Percentiles rank a stretch among this genome's conserved stretches.
phyloP scores from a whole-genome alignment of 1,139 yeast species.

The Pichia sp. region DNA sequence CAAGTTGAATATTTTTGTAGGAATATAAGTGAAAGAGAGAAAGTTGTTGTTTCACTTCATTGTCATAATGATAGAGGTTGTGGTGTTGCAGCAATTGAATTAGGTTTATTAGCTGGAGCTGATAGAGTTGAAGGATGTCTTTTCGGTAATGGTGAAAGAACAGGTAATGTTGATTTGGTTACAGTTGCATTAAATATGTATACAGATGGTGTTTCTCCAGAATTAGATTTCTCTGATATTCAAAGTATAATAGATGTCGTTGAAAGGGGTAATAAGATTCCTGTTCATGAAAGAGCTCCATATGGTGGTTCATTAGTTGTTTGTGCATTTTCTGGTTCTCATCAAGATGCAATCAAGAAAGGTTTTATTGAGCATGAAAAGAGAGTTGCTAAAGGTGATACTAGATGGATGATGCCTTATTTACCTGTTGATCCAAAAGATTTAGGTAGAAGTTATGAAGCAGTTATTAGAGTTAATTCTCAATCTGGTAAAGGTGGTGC shows the following conservation, averaged over 20 bases:
- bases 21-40: slow-evolving; percentile 76
- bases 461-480: slow-evolving; percentile 94
- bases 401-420: slow-evolving; percentile 81
- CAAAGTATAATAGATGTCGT: slow-evolving; percentile 76
- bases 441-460: slow-evolving; percentile 94
- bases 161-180: slow-evolving; percentile 94
- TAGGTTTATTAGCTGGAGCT: slow-evolving; percentile 92
- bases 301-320: slow-evolving; percentile 95
- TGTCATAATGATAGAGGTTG: slow-evolving; percentile 97
- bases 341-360: slow-evolving; percentile 97
- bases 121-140: slow-evolving; percentile 97
- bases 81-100: slow-evolving; percentile 95
- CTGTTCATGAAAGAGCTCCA: slow-evolving; percentile 88
- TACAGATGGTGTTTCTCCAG: slow-evolving; percentile 88
- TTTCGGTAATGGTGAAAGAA: slow-evolving; percentile 97
- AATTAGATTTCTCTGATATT: slow-evolving; percentile 81
- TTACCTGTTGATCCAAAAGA: slow-evolving; percentile 94
- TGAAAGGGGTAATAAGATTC: slow-evolving; percentile 92
- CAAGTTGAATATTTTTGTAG: slow-evolving; percentile 88
- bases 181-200: slow-evolving; percentile 92
- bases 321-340: slow-evolving; percentile 94
- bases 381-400: slow-evolving; percentile 41
- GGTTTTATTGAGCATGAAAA: slow-evolving; percentile 62
- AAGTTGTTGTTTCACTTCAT: slow-evolving; percentile 81
- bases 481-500: slow-evolving; percentile 99